Evolutionary conservation across 345 rosid genomes (phyloP).

Genomic region (Syzygium oleosum): DNA sequence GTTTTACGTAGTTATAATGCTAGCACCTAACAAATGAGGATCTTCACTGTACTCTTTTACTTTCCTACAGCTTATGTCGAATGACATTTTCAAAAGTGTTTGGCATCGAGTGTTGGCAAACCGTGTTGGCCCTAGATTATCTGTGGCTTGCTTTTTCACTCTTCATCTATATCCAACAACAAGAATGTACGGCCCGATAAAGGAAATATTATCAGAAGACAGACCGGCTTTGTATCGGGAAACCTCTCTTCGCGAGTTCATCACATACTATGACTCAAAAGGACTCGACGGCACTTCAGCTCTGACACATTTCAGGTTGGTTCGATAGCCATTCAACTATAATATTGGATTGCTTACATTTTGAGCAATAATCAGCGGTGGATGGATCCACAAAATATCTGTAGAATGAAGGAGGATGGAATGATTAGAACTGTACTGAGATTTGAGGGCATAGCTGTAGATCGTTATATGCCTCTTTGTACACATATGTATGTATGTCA

Average conservation of each 20-base stretch:
- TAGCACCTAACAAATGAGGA: background rate
- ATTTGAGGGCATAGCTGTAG: background rate
- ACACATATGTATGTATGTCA: background rate
- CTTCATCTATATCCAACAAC: background rate
- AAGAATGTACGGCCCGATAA: conserved; percentile 25
- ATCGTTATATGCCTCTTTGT: background rate
- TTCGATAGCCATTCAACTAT: background rate
- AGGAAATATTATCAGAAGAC: conserved; percentile 31
- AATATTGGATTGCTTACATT: background rate
- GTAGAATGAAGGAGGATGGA: background rate
- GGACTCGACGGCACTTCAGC: conserved; percentile 36
- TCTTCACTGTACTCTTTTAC: background rate
- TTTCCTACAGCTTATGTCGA: conserved; percentile 31
- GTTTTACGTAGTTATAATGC: background rate
- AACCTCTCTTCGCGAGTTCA: conserved; percentile 13
- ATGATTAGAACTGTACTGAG: background rate
- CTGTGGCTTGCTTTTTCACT: conserved; percentile 31
- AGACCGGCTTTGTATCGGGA: conserved; percentile 24
- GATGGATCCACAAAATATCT: background rate
- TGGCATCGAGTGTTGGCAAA: conserved; percentile 43
- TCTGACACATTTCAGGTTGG: conserved; percentile 19
- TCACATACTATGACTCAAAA: conserved; percentile 4
- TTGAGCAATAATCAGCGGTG: background rate
- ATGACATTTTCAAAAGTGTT: conserved; percentile 32
- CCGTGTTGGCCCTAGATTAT: conserved; percentile 27